Base-by-base conservation (phyloP, 2,329 filamentous ascomycete species). In the Fusarium austroafricanum region DNA sequence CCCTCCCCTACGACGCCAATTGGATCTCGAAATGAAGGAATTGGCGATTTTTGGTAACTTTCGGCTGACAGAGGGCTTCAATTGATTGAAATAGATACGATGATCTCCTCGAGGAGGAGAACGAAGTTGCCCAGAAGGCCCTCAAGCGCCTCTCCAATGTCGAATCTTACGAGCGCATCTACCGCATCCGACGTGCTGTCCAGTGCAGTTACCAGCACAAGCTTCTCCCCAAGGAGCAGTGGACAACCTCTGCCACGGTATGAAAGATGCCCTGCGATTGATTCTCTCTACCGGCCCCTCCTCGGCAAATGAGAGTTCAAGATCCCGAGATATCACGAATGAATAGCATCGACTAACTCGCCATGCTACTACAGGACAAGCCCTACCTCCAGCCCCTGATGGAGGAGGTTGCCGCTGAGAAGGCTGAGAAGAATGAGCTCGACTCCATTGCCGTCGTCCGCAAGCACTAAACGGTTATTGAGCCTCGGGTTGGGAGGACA, bases 91-190 rank as follows among this genome's bases (percentile, higher is more conserved):
- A 62, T 49, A 98, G 96, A 82, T 90, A 90, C 86, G 96, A 99
- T 83, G 96, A 99, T 80, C 84, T 99, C 79, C 92, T 97, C 79
- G 89, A 92, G 79, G 96, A 99, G 83, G 96, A 99, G 85, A 91
- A 87, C 85, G 92, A 96, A 76, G 83, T 86, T 60, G 93, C 97
- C 76, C 91, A 96, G 82, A 87, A 90, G 75, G 96, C 96, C 68
- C 88, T 99, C 77, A 92, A 92, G 87, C 93, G 96, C 80, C 92
- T 99, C 67, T 89, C 92, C 60, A 87, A 93, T 76, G 93, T 96
- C 86, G 93, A 96, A 80, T 87, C 90, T 76, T 98, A 98, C 84
- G 96, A 99, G 85, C 95, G 96, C 80, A 89, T 98, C 80, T 99
- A 94, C 90, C 94, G 96, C 78, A 89, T 99, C 82, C 93, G 96